Evolutionary conservation across 2,329 filamentous ascomycete species (phyloP).

Genomic region (Colletotrichum sp.): DNA sequence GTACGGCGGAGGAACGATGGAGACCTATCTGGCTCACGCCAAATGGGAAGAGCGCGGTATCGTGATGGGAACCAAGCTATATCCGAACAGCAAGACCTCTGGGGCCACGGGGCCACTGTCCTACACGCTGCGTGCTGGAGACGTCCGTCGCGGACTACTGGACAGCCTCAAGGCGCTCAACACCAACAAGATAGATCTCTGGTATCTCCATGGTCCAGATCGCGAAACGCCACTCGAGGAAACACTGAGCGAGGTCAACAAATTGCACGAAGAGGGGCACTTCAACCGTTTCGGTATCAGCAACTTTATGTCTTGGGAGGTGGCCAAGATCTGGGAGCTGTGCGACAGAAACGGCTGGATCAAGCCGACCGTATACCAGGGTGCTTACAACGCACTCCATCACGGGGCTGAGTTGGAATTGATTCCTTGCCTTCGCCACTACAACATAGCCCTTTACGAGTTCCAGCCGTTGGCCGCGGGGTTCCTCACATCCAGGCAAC

Average conservation of each 20-base stretch:
- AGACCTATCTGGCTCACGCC: conserved; percentile 50
- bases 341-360: conserved; percentile 74
- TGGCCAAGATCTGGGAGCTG: conserved; percentile 47
- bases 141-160: neutral
- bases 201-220: conserved; percentile 63
- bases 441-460: neutral
- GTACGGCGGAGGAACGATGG: conserved; percentile 69
- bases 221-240: conserved; percentile 64
- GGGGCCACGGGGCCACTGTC: neutral
- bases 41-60: conserved; percentile 43
- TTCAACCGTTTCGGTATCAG: neutral
- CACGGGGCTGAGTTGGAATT: conserved; percentile 68
- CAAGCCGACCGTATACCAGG: conserved; percentile 76
- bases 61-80: conserved; percentile 47
- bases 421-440: neutral
- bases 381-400: conserved; percentile 63
- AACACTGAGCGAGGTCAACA: neutral
- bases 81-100: conserved; percentile 24
- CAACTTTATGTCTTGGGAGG: neutral
- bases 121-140: neutral
- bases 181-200: conserved; percentile 47
- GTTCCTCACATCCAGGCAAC: neutral
- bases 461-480: neutral
- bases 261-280: neutral
- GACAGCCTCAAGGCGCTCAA: conserved; percentile 42